A percentile compares a stretch with the other conserved stretches of the same genome.
phyloP scores from a whole-genome alignment of 2,329 filamentous ascomycete genomes.

The Claviceps paspali region DNA sequence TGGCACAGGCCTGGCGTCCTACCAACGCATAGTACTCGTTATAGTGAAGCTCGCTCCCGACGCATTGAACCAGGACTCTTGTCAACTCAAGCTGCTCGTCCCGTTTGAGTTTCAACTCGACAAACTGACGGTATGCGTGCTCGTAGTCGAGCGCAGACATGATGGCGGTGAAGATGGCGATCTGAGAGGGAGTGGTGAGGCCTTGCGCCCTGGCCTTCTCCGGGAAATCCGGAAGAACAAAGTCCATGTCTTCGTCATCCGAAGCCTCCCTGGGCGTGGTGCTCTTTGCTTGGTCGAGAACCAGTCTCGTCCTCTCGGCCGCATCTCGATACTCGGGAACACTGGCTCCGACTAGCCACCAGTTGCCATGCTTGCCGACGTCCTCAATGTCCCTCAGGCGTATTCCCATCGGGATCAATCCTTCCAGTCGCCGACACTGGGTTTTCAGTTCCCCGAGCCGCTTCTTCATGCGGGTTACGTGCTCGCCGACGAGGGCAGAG shows the following conservation, averaged over 20 bases:
- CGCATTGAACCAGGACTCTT: constrained; percentile 74
- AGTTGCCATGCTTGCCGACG: constrained; percentile 79
- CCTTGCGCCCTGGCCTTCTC: constrained; percentile 66
- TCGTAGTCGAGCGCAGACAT: constrained; percentile 74
- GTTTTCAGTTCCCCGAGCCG: constrained; percentile 62
- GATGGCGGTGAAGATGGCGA: constrained; percentile 85
- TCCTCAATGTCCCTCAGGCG: constrained; percentile 69
- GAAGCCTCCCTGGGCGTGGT: constrained; percentile 13
- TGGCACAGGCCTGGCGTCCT: constrained; percentile 60
- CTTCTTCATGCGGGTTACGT: constrained; percentile 80
- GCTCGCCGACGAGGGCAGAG: constrained; percentile 60
- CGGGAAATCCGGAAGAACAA: constrained; percentile 47
- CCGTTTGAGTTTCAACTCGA: constrained; percentile 73
- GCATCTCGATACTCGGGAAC: constrained; percentile 37
- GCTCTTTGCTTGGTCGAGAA: constrained; percentile 8
- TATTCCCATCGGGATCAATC: constrained; percentile 68
- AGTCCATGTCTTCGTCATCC: constrained; percentile 32
- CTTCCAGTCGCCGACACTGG: constrained; percentile 43
- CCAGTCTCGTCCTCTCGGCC: constrained; percentile 7
- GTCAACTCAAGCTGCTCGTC: constrained; percentile 78
- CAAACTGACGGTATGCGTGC: constrained; percentile 65
- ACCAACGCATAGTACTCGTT: constrained; percentile 91
- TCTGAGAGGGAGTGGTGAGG: constrained; percentile 74
- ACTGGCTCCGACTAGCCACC: constrained; percentile 97
- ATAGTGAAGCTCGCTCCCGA: constrained; percentile 66